A percentile compares a stretch with the other conserved stretches of the same genome.
phyloP scores from a whole-genome alignment of 23 red algal genomes.

The Gracilaria domingensis region DNA sequence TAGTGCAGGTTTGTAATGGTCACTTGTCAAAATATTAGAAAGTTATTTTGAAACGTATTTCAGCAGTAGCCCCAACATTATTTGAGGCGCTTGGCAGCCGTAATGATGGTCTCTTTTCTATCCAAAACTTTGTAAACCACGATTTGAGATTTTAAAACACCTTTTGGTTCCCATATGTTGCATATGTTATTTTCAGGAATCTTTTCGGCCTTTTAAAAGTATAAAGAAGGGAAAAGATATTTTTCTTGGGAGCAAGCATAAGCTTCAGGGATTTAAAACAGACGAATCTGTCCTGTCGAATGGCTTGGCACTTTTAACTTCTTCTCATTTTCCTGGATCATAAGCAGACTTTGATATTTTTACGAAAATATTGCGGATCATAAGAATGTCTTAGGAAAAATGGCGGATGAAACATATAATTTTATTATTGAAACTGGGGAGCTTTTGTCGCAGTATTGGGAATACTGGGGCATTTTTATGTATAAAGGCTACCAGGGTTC shows the following conservation, averaged over 20 bases:
- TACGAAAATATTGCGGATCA: background rate
- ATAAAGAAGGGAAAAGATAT: slow-evolving; percentile 15
- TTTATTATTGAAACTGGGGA: slow-evolving; percentile 9
- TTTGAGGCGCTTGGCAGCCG: too few relatives aligned
- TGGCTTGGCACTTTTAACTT: background rate
- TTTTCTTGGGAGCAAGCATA: slow-evolving; percentile 16
- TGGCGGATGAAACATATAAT: background rate
- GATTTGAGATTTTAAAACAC: background rate
- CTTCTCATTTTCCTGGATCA: background rate
- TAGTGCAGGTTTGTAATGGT: background rate
- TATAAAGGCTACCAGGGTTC: slow-evolving; percentile 37
- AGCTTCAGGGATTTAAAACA: slow-evolving; percentile 12
- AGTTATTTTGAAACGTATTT: background rate
- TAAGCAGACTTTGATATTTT: slow-evolving; percentile 5
- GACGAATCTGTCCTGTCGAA: slow-evolving; percentile 26
- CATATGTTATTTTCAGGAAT: slow-evolving; percentile 10
- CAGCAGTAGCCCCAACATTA: too few relatives aligned
- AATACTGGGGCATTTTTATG: slow-evolving; percentile 1
- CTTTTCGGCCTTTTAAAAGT: slow-evolving; percentile 9
- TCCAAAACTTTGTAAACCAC: background rate
- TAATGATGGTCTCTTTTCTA: background rate
- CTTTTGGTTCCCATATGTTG: background rate
- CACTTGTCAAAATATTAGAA: background rate
- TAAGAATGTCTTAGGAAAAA: background rate
- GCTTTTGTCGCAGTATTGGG: background rate